Percentiles rank a stretch among this genome's conserved stretches.
phyloP scores from a whole-genome alignment of 2,329 filamentous ascomycete genomes.

The Pyrenochaeta sp. region DNA sequence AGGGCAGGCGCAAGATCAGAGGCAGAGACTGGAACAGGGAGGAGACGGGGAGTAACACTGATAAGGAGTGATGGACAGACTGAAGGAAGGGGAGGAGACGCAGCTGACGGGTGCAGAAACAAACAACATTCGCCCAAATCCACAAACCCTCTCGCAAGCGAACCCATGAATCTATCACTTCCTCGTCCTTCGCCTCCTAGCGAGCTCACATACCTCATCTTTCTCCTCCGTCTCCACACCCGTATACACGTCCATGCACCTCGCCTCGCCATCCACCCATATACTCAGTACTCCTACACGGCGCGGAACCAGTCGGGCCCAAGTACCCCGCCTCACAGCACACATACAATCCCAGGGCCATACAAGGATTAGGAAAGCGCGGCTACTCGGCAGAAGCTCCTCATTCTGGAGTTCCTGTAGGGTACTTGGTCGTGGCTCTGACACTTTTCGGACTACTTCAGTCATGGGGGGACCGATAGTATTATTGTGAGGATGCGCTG shows the following conservation, averaged over 20 bases:
- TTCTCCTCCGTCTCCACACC: neutral
- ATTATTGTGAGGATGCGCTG: constrained; percentile 14
- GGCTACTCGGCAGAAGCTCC: constrained; percentile 10
- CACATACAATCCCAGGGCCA: constrained; percentile 20
- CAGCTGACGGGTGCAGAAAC: neutral
- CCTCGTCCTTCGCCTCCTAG: neutral
- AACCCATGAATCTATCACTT: neutral
- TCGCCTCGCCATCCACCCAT: constrained; percentile 17
- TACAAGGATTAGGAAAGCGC: constrained; percentile 15
- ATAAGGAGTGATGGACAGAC: neutral
- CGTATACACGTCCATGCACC: neutral
- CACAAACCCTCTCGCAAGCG: neutral
- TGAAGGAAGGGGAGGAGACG: neutral
- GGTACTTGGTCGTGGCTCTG: constrained; percentile 19
- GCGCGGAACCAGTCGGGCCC: constrained; percentile 18
- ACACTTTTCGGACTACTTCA: constrained; percentile 21
- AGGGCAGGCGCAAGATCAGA: neutral
- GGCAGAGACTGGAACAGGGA: neutral
- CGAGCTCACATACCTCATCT: no score
- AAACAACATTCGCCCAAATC: neutral
- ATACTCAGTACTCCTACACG: constrained; percentile 20
- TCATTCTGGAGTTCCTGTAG: constrained; percentile 11
- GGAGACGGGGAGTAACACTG: no score
- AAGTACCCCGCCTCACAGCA: constrained; percentile 11
- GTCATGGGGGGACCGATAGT: constrained; percentile 11